Base-by-base conservation (phyloP, 2,329 filamentous ascomycete species). In the Fusarium mangiferae region DNA sequence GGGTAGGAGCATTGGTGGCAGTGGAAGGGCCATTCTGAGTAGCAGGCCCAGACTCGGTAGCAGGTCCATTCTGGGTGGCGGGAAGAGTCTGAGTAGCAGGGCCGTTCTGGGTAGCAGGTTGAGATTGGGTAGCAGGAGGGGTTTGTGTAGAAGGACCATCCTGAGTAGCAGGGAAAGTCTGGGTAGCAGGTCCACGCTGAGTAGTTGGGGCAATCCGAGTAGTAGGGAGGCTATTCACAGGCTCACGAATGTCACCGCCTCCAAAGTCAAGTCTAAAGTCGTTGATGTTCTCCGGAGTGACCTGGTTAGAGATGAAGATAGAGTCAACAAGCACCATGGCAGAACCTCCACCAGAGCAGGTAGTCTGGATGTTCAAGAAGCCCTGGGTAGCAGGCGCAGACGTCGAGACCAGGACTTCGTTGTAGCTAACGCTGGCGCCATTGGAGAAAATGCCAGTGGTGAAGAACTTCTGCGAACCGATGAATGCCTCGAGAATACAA, bases 271-370 rank as follows among this genome's bases (percentile, higher is more conserved):
- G 62, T 5, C 49, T 28, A 18, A 64, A 67, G 22, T 65, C 30
- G 15, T 48, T 51, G 15, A 76, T 76, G 42, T 66, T 76, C n/a
- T 62, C 55, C 13, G 67, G 63, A 12, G 74, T 76, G 20, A 76
- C 74, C 38, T 75, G 54, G 56, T 76, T 75, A 5, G 74, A 76
- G 4, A 76, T 48, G 36, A 76, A 76, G 52, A 76, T 62, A 1
- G 74, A 72, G 22, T 76, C 74, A 7, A 76, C 28, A 10, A 74
- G 60, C 6, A 77, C 38, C 0, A 52, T 17, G 1, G 70, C 63
- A 2, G 66, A 45, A 3, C 61, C 70, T 10, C 73, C 72, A 7
- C 24, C 15, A 5, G 17, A 30, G 35, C 75, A 77, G 3, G 36
- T 46, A 9, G 74, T 51, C 24, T 55, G 51, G 22, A 77, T 70